Evolutionary conservation across 2,329 filamentous ascomycete genomes (phyloP).

Genomic region (Venturia oleaginea): DNA sequence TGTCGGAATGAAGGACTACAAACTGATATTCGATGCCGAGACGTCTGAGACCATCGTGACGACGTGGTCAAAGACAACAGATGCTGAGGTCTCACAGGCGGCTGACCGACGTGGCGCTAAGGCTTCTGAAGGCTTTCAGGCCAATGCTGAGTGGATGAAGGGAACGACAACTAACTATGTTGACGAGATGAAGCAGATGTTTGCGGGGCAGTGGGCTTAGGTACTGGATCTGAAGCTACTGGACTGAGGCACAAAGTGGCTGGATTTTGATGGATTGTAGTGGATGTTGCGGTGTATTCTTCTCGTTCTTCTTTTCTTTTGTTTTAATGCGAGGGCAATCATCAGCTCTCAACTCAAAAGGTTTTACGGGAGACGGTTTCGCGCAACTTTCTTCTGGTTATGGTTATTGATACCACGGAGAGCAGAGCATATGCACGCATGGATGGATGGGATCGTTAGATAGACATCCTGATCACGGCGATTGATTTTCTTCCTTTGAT

Average conservation of each 20-base stretch:
- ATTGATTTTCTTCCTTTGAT: neutral
- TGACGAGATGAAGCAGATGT: slow-evolving; percentile 32
- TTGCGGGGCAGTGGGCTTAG: slow-evolving; percentile 1
- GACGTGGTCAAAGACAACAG: slow-evolving; percentile 22
- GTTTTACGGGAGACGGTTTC: neutral
- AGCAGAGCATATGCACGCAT: neutral
- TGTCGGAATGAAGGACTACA: slow-evolving; percentile 35
- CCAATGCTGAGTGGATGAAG: slow-evolving; percentile 39
- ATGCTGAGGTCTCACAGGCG: slow-evolving; percentile 26
- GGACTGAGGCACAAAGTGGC: neutral
- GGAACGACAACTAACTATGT: slow-evolving; percentile 37
- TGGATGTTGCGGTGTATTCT: neutral
- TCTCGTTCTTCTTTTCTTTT: neutral
- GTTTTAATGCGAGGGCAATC: neutral
- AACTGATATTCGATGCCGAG: slow-evolving; percentile 32
- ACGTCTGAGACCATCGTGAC: slow-evolving; percentile 35
- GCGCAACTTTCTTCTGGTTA: slow-evolving; percentile 2
- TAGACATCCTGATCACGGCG: neutral
- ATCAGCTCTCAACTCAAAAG: neutral
- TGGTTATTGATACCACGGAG: slow-evolving; percentile 3
- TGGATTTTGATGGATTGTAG: neutral
- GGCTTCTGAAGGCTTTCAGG: slow-evolving; percentile 33
- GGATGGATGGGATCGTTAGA: neutral
- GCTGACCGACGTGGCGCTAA: slow-evolving; percentile 28
- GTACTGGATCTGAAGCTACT: neutral